Conservation (phyloP, 129 eudicot species). For the Chrysanthemum lavandulifolium region DNA sequence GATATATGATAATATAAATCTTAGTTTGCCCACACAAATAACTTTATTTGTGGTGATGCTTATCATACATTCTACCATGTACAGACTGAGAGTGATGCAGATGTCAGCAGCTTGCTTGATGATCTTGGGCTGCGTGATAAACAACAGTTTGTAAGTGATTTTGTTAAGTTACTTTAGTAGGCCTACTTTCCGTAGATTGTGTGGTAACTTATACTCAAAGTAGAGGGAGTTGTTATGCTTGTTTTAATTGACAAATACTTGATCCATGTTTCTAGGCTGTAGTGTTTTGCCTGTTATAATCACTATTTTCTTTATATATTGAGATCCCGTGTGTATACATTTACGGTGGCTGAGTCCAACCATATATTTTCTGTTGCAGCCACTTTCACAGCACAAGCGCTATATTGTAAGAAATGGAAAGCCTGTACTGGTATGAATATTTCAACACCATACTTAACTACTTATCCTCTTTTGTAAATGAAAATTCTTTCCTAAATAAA, state of each 20-base stretch:
- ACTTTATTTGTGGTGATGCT: constrained; percentile 19
- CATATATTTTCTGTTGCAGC: constrained; percentile 52
- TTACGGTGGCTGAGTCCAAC: constrained; percentile 13
- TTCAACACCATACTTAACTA: constrained; percentile 16
- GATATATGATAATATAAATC: not conserved
- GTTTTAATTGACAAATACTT: not conserved
- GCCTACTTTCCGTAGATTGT: constrained; percentile 7
- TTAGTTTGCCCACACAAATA: not conserved
- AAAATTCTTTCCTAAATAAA: not conserved
- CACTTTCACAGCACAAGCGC: constrained; percentile 83
- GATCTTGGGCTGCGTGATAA: constrained; percentile 83
- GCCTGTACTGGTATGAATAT: constrained; percentile 65
- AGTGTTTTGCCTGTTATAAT: constrained; percentile 2
- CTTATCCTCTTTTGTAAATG: not conserved
- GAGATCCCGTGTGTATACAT: constrained; percentile 12
- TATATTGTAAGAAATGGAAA: constrained; percentile 86
- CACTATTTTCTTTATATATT: constrained; percentile 1
- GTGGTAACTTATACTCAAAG: constrained; percentile 1
- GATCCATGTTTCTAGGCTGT: constrained; percentile 3
- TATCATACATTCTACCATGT: constrained; percentile 10
- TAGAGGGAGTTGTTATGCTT: not conserved
- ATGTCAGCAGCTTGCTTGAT: constrained; percentile 80
- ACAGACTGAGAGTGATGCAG: constrained; percentile 88
- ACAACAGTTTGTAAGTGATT: constrained; percentile 72
- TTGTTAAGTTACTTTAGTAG: constrained; percentile 9